These are phyloP conservation scores for Alternaria incomplexa DNA, from an alignment of 2,329 filamentous ascomycete species.

Conservation along the genomic window DNA sequence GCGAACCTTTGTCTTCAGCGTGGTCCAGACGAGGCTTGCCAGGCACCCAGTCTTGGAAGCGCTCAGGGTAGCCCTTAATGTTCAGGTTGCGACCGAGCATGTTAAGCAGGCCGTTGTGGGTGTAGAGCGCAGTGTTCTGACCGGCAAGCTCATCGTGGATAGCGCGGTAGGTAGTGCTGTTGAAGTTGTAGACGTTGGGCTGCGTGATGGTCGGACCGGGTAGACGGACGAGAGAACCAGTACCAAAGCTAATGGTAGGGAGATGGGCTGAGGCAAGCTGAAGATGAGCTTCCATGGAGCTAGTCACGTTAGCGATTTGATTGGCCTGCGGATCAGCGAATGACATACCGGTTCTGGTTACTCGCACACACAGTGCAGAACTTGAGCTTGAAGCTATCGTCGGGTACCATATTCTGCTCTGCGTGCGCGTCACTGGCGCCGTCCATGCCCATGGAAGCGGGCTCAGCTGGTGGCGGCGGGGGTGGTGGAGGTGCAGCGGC, in stretches of 20 bases:
- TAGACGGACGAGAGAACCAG: conserved; percentile 89
- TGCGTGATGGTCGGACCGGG: conserved; percentile 90
- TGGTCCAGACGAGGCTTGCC: conserved; percentile 80
- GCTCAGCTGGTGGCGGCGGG: conserved; percentile 48
- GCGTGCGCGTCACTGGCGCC: conserved; percentile 34
- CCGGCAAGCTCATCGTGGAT: conserved; percentile 90
- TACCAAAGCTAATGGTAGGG: conserved; percentile 98
- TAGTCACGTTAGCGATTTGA: conserved; percentile 44
- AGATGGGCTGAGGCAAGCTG: conserved; percentile 82
- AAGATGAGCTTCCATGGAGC: conserved; percentile 99
- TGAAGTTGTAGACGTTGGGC: conserved; percentile 98
- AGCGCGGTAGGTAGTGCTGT: conserved; percentile 90
- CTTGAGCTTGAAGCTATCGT: conserved; percentile 80
- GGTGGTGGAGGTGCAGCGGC: conserved; percentile 61
- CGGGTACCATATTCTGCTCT: conserved; percentile 35
- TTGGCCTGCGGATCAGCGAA: neutral
- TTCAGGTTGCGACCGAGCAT: conserved; percentile 93
- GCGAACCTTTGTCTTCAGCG: conserved; percentile 73
- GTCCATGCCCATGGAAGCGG: conserved; percentile 42
- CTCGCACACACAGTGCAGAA: conserved; percentile 99
- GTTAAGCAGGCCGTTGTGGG: conserved; percentile 88
- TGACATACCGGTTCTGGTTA: conserved; percentile 88
- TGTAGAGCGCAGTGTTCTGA: conserved; percentile 88
- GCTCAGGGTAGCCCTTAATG: conserved; percentile 94
- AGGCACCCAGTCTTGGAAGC: conserved; percentile 97